These are phyloP conservation scores for Candida pseudofarinosa DNA, from an alignment of 805 yeast species.

Conservation along the genomic window DNA sequence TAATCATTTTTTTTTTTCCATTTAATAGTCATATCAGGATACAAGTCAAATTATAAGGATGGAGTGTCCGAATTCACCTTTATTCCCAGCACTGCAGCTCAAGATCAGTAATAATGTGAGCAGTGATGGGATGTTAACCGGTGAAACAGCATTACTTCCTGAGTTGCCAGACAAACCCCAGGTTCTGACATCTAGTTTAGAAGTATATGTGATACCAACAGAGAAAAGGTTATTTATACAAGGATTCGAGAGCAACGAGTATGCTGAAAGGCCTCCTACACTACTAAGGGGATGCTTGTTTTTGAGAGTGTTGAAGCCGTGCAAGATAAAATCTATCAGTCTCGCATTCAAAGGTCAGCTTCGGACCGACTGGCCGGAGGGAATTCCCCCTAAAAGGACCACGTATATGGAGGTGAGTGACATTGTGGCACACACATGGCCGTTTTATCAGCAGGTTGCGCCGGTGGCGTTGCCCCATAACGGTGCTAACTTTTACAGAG, in stretches of 20 bases:
- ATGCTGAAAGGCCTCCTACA: constrained; percentile 65
- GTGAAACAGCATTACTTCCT: constrained; percentile 27
- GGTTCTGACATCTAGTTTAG: constrained; percentile 60
- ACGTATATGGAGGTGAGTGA: constrained; percentile 63
- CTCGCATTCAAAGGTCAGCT: constrained; percentile 64
- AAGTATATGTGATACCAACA: constrained; percentile 68
- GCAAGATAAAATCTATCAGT: constrained; percentile 61
- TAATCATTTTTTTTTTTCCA: no score
- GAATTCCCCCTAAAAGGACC: constrained; percentile 84
- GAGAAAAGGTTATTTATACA: constrained; percentile 78
- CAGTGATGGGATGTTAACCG: constrained; percentile 1
- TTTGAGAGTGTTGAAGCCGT: constrained; percentile 64
- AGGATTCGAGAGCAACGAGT: constrained; percentile 71
- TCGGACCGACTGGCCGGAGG: constrained; percentile 96
- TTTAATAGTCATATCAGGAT: no score
- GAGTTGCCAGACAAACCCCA: constrained; percentile 54
- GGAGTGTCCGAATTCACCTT: constrained; percentile 21
- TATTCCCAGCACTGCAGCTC: constrained; percentile 24
- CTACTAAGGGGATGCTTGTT: constrained; percentile 76
- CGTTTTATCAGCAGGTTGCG: constrained; percentile 52
- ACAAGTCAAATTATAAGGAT: neutral
- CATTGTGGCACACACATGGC: constrained; percentile 83
- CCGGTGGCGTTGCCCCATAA: constrained; percentile 18
- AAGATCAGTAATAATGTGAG: constrained; percentile 7
- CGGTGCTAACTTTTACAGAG: constrained; percentile 47